Percentiles rank a stretch among this genome's conserved stretches.
Conservation (phyloP, 345 rosid genomes). For the Ailanthus altissimus region DNA sequence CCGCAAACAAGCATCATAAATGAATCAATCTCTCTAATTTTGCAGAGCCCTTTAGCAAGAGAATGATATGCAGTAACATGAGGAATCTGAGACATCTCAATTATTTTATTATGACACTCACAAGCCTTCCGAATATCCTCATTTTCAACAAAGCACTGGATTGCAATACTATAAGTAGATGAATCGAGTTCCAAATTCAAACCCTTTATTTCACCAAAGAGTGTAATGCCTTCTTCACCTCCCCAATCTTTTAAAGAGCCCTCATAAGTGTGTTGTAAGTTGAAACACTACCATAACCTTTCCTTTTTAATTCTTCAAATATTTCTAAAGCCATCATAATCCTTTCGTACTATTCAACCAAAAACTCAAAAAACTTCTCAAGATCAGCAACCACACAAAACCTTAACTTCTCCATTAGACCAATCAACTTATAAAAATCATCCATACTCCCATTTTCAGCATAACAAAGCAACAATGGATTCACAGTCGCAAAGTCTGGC, state of each 20-base stretch:
- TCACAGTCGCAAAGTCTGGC: constrained; percentile 63
- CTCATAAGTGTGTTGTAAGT: constrained; percentile 70
- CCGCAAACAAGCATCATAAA: constrained; percentile 82
- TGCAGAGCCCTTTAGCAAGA: constrained; percentile 72
- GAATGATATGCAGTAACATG: constrained; percentile 65
- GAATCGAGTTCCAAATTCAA: constrained; percentile 55
- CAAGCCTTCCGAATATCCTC: constrained; percentile 68
- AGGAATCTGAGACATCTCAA: constrained; percentile 67
- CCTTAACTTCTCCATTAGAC: constrained; percentile 53
- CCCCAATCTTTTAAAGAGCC: constrained; percentile 52
- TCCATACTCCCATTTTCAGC: constrained; percentile 55
- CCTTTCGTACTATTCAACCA: constrained; percentile 54
- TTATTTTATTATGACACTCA: constrained; percentile 64
- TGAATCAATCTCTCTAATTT: constrained; percentile 79
- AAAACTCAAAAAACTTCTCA: constrained; percentile 51
- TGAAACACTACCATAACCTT: constrained; percentile 58
- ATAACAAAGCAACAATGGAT: constrained; percentile 69
- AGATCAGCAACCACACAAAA: constrained; percentile 60
- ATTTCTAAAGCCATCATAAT: constrained; percentile 55
- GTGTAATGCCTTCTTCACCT: constrained; percentile 59
- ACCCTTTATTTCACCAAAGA: constrained; percentile 55
- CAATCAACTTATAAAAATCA: constrained; percentile 53
- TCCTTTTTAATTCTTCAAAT: constrained; percentile 54
- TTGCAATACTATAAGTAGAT: constrained; percentile 52
- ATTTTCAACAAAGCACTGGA: constrained; percentile 54